Evolutionary conservation across 176 grass and related monocot species (phyloP), one percentile per base, ranked within the genome.

Genomic region (Aegilops speltoides): DNA sequence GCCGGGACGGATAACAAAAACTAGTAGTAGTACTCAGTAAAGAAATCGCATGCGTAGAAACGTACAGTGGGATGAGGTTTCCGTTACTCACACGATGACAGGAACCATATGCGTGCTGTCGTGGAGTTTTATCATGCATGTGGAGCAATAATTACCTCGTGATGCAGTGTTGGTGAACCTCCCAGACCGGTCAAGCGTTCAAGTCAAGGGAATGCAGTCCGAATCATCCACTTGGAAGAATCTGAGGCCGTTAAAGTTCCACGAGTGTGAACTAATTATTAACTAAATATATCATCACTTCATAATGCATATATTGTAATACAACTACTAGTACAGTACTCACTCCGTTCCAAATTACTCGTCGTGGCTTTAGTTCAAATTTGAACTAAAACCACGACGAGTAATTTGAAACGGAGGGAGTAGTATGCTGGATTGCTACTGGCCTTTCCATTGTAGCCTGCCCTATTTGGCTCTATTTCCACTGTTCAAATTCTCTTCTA

Each of bases 1-100:
- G 38, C 3, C 11, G 12, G 3, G 45, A 10, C 43, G 31, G 75
- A 87, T 87, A 87, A 84, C 67, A 6, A 74, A 87, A 87, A 87
- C 20, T 8, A 8, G 6, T 37, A 37, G 1, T 38, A 2, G 37
- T 10, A 11, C 12, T 14, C 43, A 14, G 10, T 68, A 68, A 68
- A n/a, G 6, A 81, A 68, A 32, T 13, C 2, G 48, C 48, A 52
- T 16, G 48, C 69, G 54, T 24, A 17, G 0, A 6, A 38, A 34
- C 10, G 7, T 28, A 60, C 13, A n/a, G 64, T 48, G 45, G 45
- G 45, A 48, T 48, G 15, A 13, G 45, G 2, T 48, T 48, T 48
- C 13, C 3, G 45, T 48, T 48, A 4, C 31, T 36, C 17, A 20
- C 31, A 69, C 20, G 66, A 69, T 72, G 76, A 70, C 17, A 19